Base-by-base conservation (phyloP, 768 basidiomycete genomes). In the Kwoniella newhampshirensis region DNA sequence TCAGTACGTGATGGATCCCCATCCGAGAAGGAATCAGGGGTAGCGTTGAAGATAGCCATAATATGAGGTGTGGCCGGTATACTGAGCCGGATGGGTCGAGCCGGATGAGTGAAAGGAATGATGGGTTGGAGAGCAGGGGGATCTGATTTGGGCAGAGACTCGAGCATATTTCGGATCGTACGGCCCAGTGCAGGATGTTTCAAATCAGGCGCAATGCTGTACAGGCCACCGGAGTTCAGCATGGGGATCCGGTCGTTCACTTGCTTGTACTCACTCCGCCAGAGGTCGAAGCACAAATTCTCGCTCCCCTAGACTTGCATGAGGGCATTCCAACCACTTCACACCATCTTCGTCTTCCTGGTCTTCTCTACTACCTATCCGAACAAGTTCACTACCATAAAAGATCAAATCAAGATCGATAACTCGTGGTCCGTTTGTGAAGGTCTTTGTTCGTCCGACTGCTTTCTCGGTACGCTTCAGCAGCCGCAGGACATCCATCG, bases 11-110 rank as follows among this genome's bases (percentile, higher is more conserved):
- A 76, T 70, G 0, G 85, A 23, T 43, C 81, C 9, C 91, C 91
- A 60, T 97, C 92, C 0, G 93, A 97, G 78, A 97, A 97, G 0
- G 93, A 96, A 77, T 99, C 94, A 2, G 94, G 93, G 0, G 94
- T 97, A 5, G 82, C 82, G 71, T 98, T 97, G 54, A 99, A 82
- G 0, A 89, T 96, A 0, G 87, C 87, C 94, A 98, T 97, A 55
- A 97, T 72, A 54, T 83, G 81, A 0, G 89, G 73, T n/a, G 61
- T 58, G 9, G 58, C 8, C 3, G 61, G 54, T 13, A 56, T 48
- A 6, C 40, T 21, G 12, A 73, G 54, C 13, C 57, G 60, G 12
- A 67, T 43, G 2, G 65, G 70, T 25, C 7, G 45, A 12, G 60
- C 55, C 9, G 67, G 67, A 12, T 20, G 44, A 2, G 59, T 59